phyloP scores from a whole-genome alignment of 331 rosid species.

The Acacia concinna region DNA sequence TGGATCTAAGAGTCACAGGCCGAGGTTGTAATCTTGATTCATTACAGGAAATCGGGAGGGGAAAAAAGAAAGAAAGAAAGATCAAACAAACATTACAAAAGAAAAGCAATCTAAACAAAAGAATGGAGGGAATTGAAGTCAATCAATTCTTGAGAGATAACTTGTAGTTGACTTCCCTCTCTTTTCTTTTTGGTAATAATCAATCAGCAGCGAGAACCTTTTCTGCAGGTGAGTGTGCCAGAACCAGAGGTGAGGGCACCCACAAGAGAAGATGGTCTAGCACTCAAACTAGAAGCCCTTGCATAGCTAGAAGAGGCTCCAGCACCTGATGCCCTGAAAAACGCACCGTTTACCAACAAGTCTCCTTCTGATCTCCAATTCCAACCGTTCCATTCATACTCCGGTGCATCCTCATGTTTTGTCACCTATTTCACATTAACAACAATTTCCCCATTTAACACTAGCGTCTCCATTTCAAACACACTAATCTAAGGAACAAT shows the following conservation, averaged over 20 bases:
- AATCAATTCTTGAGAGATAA: slow-evolving; percentile 31
- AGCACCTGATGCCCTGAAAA: slow-evolving; percentile 75
- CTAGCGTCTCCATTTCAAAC: neutral
- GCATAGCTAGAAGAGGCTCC: slow-evolving; percentile 91
- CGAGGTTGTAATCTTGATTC: slow-evolving; percentile 59
- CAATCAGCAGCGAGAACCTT: slow-evolving; percentile 71
- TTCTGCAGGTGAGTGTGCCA: slow-evolving; percentile 73
- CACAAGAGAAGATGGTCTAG: slow-evolving; percentile 85
- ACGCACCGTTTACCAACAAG: slow-evolving; percentile 78
- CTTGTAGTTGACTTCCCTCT: neutral
- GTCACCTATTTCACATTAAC: slow-evolving; percentile 60
- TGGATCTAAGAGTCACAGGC: slow-evolving; percentile 52
- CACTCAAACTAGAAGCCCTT: slow-evolving; percentile 84
- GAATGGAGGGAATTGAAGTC: slow-evolving; percentile 25
- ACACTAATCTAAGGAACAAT: neutral
- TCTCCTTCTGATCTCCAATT: slow-evolving; percentile 96
- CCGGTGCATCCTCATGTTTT: slow-evolving; percentile 85
- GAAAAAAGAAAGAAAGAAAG: too few relatives aligned
- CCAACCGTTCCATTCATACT: slow-evolving; percentile 79
- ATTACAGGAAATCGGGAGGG: slow-evolving; percentile 4
- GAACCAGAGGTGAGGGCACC: slow-evolving; percentile 61
- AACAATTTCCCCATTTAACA: neutral
- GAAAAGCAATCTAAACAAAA: neutral
- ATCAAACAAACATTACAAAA: slow-evolving; percentile 9
- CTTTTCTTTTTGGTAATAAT: neutral